Conservation (phyloP, 2,329 filamentous ascomycete species). For the Scleromitrula shiraiana region DNA sequence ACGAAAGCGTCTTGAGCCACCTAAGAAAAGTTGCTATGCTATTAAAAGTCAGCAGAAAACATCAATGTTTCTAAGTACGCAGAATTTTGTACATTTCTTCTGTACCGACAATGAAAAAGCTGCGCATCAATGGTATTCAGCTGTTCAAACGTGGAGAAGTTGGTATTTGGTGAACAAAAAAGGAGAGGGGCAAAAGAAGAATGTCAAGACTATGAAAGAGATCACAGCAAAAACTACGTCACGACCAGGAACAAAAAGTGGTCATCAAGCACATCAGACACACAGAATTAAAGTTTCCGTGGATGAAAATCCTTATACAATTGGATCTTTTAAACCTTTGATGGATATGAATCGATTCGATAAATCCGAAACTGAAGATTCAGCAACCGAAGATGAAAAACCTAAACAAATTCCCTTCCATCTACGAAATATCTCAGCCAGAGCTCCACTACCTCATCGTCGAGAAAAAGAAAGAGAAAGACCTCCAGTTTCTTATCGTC, state of each 20-base stretch:
- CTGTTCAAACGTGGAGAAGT: constrained; percentile 76
- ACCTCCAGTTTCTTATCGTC: constrained; percentile 21
- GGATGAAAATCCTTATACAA: constrained; percentile 49
- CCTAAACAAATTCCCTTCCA: constrained; percentile 27
- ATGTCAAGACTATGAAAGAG: constrained; percentile 20
- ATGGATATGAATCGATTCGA: constrained; percentile 55
- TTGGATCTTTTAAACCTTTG: constrained; percentile 61
- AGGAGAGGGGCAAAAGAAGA: constrained; percentile 31
- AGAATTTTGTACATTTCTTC: constrained; percentile 91
- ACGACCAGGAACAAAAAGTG: constrained; percentile 21
- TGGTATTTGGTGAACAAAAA: constrained; percentile 80
- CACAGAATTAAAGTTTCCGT: constrained; percentile 32
- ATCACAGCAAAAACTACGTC: constrained; percentile 1
- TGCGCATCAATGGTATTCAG: constrained; percentile 61
- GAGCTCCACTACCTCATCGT: constrained; percentile 1
- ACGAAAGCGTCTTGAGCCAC: constrained; percentile 66
- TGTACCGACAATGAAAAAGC: constrained; percentile 63
- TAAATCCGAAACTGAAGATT: constrained; percentile 10
- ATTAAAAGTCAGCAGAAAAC: constrained; percentile 90
- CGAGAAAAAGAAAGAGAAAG: constrained; percentile 12
- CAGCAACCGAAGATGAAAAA: constrained; percentile 24
- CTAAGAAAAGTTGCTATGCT: constrained; percentile 78
- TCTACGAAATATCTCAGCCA: constrained; percentile 21
- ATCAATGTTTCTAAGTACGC: constrained; percentile 69
- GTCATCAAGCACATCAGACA: no score